Evolutionary conservation across 768 basidiomycete genomes (phyloP).

Genomic region (Phylloporus arenicola): DNA sequence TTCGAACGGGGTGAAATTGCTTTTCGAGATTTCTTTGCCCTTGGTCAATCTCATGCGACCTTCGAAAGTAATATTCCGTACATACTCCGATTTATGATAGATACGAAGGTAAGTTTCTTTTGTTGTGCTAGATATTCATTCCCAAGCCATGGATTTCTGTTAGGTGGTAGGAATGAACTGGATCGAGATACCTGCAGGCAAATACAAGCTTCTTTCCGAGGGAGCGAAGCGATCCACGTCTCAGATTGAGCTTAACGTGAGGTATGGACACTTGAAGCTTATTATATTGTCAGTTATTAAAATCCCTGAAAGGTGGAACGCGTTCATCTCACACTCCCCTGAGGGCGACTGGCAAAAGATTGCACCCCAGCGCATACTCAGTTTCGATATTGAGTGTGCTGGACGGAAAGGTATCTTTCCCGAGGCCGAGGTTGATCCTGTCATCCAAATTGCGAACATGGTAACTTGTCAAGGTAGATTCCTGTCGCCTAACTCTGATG

Average conservation of each 20-base stretch:
- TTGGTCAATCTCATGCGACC: conserved; percentile 50
- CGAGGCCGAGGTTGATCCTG: conserved; percentile 83
- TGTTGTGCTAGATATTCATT: not conserved
- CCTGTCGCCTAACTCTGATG: not conserved
- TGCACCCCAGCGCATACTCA: conserved; percentile 89
- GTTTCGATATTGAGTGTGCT: conserved; percentile 99
- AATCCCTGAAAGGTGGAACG: conserved; percentile 55
- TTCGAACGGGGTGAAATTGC: conserved; percentile 73
- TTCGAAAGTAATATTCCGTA: conserved; percentile 95
- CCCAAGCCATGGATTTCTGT: not conserved
- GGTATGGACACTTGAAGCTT: conserved; percentile 38
- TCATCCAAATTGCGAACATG: conserved; percentile 99
- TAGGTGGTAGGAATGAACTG: conserved; percentile 99
- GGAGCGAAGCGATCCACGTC: conserved; percentile 69
- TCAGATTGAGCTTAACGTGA: conserved; percentile 81
- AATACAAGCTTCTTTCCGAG: conserved; percentile 60
- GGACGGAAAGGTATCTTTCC: conserved; percentile 97
- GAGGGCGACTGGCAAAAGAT: conserved; percentile 91
- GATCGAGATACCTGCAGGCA: conserved; percentile 86
- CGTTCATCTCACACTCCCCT: conserved; percentile 84
- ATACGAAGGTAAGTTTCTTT: conserved; percentile 64
- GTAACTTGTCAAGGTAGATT: conserved; percentile 87
- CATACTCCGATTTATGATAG: conserved; percentile 94
- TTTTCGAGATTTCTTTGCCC: conserved; percentile 56
- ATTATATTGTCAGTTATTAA: conserved; percentile 4